phyloP scores from a whole-genome alignment of 2,329 filamentous ascomycete genomes.

The Parasarocladium wereldwijsianum region DNA sequence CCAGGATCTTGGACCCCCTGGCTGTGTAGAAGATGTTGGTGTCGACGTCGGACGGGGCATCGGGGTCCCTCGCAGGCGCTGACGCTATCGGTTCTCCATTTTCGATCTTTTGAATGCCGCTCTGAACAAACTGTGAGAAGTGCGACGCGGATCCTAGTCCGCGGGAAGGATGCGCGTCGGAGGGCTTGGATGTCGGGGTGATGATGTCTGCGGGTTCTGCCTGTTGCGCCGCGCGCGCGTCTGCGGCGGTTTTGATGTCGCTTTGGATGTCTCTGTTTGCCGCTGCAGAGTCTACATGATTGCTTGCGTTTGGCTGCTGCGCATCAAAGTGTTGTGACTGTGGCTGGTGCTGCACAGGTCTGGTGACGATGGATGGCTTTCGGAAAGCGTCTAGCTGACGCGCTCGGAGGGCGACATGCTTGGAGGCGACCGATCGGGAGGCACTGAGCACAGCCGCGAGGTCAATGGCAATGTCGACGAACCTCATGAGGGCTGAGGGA shows the following conservation, averaged over 20 bases:
- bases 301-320: no score
- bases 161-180: no score
- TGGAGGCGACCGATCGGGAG: slow-evolving; percentile 50
- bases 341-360: slow-evolving; percentile 3
- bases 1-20: slow-evolving; percentile 28
- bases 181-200: not conserved
- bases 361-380: slow-evolving; percentile 28
- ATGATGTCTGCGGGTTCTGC: not conserved
- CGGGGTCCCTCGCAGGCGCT: slow-evolving; percentile 13
- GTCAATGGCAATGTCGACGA: slow-evolving; percentile 54
- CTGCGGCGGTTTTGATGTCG: slow-evolving; percentile 4
- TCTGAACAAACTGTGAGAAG: not conserved
- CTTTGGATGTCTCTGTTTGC: slow-evolving; percentile 5
- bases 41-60: slow-evolving; percentile 25
- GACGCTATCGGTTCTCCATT: not conserved
- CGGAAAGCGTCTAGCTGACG: slow-evolving; percentile 37
- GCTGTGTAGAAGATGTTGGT: slow-evolving; percentile 33
- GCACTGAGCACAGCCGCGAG: slow-evolving; percentile 55
- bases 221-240: slow-evolving; percentile 3
- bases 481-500: slow-evolving; percentile 30
- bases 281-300: no score
- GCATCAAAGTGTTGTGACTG: slow-evolving; percentile 1
- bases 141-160: not conserved
- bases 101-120: slow-evolving; percentile 1
- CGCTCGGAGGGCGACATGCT: slow-evolving; percentile 42